Evolutionary conservation across 495 filamentous ascomycete genomes (phyloP), one percentile per base, ranked within the genome.

Genomic region (Neurospora sp.): DNA sequence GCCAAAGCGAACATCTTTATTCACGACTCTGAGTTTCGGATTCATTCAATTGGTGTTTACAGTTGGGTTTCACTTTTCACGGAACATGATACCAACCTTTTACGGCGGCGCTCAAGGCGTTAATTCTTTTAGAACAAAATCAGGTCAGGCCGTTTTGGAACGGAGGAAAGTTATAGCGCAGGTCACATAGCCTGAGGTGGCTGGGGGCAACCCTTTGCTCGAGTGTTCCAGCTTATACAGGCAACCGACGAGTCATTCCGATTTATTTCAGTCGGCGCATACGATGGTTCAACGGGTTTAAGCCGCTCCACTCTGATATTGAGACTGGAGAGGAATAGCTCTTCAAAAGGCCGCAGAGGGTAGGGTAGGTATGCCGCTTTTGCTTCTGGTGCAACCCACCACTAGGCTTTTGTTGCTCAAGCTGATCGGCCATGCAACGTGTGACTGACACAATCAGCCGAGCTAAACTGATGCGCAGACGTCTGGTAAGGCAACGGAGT

Each of bases 91-190:
- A 72, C 35, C 22, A 27, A 35, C 37, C 37, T 35, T 70, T 40
- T 74, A 71, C 71, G 68, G 61, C 68, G 73, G 73, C 73, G 73
- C 68, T 61, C 18, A 42, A 72, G 73, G 73, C 39, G 73, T 74
- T 72, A 42, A 59, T 46, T 5, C 14, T 37, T 53, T 71, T 61
- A 0, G 27, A 61, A 35, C 12, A 35, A 61, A 35, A 35, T 27
- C 53, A 16, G 22, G 22, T 8, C 12, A 61, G 53, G 53, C 12
- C 53, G 5, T 31, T 61, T 27, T 7, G 12, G 3, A 61, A 31
- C 27, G 22, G 53, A 61, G 22, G 27, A 16, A 35, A 35, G 22
- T 6, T 14, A 16, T 9, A 35, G 53, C 12, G 27, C 53, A 35
- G 14, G 27, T 61, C 53, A 18, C 53, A 31, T 61, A 61, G 22